These are phyloP conservation scores for Drechslera avenae DNA, from an alignment of 2,329 filamentous ascomycete species.

Conservation along the genomic window DNA sequence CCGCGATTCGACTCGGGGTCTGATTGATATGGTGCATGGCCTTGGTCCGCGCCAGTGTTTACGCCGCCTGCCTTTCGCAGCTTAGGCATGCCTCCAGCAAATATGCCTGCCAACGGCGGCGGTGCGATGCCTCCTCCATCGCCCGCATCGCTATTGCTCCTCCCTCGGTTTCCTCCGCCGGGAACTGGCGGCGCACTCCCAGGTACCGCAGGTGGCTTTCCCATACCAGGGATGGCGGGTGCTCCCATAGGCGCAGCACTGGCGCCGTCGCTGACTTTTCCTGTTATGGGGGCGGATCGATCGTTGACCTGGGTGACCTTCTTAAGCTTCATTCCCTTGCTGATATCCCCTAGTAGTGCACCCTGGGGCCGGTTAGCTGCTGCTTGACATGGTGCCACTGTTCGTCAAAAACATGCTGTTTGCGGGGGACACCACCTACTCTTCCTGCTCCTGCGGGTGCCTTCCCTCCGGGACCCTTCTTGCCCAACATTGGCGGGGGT, in stretches of 20 bases:
- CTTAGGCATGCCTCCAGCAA: constrained; percentile 95
- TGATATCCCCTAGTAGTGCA: constrained; percentile 85
- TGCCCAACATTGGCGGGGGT: constrained; percentile 45
- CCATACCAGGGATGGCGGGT: constrained; percentile 75
- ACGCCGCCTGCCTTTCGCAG: constrained; percentile 81
- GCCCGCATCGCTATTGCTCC: constrained; percentile 82
- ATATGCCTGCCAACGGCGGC: constrained; percentile 84
- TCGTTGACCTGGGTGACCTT: constrained; percentile 87
- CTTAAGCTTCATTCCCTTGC: constrained; percentile 77
- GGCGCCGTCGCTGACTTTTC: constrained; percentile 60
- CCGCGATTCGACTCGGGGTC: constrained; percentile 70
- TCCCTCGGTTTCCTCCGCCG: constrained; percentile 57
- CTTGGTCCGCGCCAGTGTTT: constrained; percentile 60
- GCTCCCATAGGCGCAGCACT: constrained; percentile 70
- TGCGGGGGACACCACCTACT: constrained; percentile 29
- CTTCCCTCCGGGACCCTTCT: constrained; percentile 40
- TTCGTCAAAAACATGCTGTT: background rate
- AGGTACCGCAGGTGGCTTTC: constrained; percentile 56
- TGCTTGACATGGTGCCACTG: constrained; percentile 11
- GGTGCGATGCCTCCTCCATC: constrained; percentile 48
- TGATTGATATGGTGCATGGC: constrained; percentile 75
- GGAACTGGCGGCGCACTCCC: constrained; percentile 75
- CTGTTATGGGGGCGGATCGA: constrained; percentile 78
- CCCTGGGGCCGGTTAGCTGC: constrained; percentile 61
- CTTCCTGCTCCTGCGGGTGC: constrained; percentile 42